A percentile compares a stretch with the other conserved stretches of the same genome.
These are phyloP conservation scores for Russula virescens DNA, from an alignment of 768 basidiomycete species.

Conservation along the genomic window DNA sequence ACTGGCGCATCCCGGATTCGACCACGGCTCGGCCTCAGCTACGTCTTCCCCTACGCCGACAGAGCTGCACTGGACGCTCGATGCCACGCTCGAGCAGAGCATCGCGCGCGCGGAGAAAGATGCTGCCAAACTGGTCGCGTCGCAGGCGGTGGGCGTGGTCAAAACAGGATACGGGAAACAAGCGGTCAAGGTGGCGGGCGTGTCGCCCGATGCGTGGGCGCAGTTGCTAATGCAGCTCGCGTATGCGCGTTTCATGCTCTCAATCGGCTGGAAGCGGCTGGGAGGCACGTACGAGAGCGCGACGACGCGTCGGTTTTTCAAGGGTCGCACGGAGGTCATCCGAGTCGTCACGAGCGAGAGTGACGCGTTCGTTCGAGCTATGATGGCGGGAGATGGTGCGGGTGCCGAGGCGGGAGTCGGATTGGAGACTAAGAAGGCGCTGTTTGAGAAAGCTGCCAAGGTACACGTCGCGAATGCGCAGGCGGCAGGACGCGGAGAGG, in stretches of 20 bases:
- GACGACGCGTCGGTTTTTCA: conserved; percentile 79
- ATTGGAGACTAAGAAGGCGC: conserved; percentile 40
- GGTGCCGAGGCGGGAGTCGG: conserved; percentile 29
- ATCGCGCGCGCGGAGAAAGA: conserved; percentile 53
- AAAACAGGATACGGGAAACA: conserved; percentile 79
- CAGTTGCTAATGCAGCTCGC: conserved; percentile 92
- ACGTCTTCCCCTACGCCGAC: conserved; percentile 33
- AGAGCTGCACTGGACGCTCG: conserved; percentile 61
- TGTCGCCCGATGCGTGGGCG: conserved; percentile 93
- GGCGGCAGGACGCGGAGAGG: conserved; percentile 58
- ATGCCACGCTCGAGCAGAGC: conserved; percentile 41
- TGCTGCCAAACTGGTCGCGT: conserved; percentile 51
- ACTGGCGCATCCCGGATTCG: conserved; percentile 56
- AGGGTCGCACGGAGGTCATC: conserved; percentile 93
- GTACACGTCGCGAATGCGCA: conserved; percentile 64
- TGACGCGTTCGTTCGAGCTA: conserved; percentile 69
- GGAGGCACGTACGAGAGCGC: conserved; percentile 95
- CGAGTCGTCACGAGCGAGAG: conserved; percentile 73
- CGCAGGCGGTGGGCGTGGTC: conserved; percentile 57
- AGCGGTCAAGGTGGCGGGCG: conserved; percentile 77
- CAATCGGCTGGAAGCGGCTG: conserved; percentile 37
- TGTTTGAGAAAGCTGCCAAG: conserved; percentile 57
- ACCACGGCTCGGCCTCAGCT: conserved; percentile 43
- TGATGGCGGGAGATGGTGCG: conserved; percentile 46
- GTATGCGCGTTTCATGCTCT: conserved; percentile 57